Evolutionary conservation across 2,329 filamentous ascomycete genomes (phyloP), one percentile per base, ranked within the genome.

Genomic region (Aschersonia sp.): DNA sequence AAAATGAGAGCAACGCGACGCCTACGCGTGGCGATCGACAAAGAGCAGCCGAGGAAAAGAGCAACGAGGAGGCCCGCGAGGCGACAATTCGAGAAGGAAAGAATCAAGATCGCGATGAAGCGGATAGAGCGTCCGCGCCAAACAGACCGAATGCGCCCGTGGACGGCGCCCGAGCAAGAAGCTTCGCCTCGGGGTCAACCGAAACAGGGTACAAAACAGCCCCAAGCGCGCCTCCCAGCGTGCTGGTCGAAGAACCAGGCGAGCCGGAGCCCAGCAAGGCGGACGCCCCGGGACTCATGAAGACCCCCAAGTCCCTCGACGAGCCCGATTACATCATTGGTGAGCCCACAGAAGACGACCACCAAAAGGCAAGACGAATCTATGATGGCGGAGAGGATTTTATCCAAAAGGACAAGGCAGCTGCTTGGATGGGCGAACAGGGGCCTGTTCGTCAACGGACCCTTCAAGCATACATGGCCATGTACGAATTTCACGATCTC

Each of bases 351-450:
- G 76, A 80, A 39, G 80, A 84, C 49, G 88, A 95, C 55, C 73
- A 76, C 22, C 77, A 84, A 54, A 86, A 84, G 60, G 92, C 90
- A 1, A 76, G 81, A 55, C 82, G 81, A 58, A 87, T 98, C 41
- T 97, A 79, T 60, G 83, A 90, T 48, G 88, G 89, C 40, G 79
- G 83, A 50, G 88, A 95, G 59, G 81, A 87, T 46, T 84, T 89
- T 50, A 81, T 92, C 29, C 74, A 75, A 41, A 88, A 87, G 58
- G 79, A 83, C 32, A 83, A 84, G 59, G 87, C 89, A 12, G 88
- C 89, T 30, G 77, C 87, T 31, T 94, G 87, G 81, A 81, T 95
- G 65, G 92, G 92, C 55, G 87, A 92, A 56, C 78, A 82, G 52
- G 77, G 77, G 0, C 69, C 69, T 2, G 65, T 78, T 32, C 70